Evolutionary conservation across 2,329 filamentous ascomycete species (phyloP).

Genomic region (Neurospora crassa): DNA sequence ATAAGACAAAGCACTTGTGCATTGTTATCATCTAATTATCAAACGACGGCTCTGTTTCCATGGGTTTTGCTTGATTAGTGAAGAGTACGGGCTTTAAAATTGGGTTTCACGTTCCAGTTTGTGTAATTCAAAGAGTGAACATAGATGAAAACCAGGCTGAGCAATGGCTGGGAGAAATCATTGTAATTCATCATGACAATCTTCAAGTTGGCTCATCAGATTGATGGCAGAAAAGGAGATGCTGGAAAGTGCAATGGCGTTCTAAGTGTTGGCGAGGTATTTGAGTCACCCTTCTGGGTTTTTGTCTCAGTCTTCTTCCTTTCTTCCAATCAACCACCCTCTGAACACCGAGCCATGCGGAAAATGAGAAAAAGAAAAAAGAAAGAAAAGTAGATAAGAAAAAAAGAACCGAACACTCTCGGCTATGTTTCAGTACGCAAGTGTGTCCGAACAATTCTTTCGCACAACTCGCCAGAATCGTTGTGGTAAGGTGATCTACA

Average conservation of each 20-base stretch:
- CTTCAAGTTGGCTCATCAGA: neutral
- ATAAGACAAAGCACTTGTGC: neutral
- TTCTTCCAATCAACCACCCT: too few relatives aligned
- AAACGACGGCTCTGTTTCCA: neutral
- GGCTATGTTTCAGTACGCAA: too few relatives aligned
- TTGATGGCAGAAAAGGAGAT: neutral
- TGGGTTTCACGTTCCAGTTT: neutral
- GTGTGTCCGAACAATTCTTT: too few relatives aligned
- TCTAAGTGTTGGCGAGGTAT: too few relatives aligned
- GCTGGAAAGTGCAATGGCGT: too few relatives aligned
- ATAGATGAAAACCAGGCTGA: neutral
- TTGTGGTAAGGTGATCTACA: neutral
- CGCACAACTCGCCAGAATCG: neutral
- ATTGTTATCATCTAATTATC: neutral
- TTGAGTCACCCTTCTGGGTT: too few relatives aligned
- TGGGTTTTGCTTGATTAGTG: neutral
- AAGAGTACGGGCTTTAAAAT: neutral
- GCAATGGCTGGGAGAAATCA: neutral
- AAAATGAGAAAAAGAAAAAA: too few relatives aligned
- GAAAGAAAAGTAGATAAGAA: neutral
- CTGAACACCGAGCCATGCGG: too few relatives aligned
- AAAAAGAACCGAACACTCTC: too few relatives aligned
- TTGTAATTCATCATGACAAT: neutral
- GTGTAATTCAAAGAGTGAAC: neutral
- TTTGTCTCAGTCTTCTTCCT: too few relatives aligned